phyloP scores from a whole-genome alignment of 257 asterid genomes.

The Echites panduratus region DNA sequence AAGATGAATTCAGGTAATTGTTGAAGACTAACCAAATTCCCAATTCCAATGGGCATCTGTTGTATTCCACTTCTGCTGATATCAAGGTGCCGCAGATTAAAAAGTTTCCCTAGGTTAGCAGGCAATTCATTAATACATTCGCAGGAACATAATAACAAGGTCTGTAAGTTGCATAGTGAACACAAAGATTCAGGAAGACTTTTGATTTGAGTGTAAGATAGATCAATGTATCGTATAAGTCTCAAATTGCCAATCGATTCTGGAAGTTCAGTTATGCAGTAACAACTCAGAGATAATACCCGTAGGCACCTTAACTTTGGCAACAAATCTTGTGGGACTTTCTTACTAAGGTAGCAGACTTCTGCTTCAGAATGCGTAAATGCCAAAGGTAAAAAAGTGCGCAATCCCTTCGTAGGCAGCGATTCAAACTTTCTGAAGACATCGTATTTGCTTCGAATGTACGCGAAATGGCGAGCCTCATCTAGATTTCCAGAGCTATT shows the following conservation, averaged over 20 bases:
- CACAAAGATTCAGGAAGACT: conserved; percentile 36
- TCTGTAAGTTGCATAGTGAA: conserved; percentile 33
- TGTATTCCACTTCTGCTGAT: conserved; percentile 36
- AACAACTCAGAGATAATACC: conserved; percentile 36
- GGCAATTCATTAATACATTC: conserved; percentile 35
- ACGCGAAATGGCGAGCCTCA: conserved; percentile 39
- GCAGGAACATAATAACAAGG: conserved; percentile 31
- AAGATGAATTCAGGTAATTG: conserved; percentile 31
- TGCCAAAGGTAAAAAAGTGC: conserved; percentile 38
- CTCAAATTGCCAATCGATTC: conserved; percentile 39
- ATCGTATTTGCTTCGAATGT: conserved; percentile 41
- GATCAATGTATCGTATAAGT: conserved; percentile 36
- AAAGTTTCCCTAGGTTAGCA: conserved; percentile 30
- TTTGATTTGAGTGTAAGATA: conserved; percentile 32
- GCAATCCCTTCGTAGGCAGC: conserved; percentile 30
- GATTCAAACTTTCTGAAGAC: conserved; percentile 44
- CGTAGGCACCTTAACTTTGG: conserved; percentile 36
- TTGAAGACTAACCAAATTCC: conserved; percentile 34
- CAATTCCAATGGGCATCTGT: conserved; percentile 29
- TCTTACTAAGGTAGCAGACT: conserved; percentile 34
- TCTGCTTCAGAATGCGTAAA: conserved; percentile 28
- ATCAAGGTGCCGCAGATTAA: conserved; percentile 38
- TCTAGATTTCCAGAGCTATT: conserved; percentile 18
- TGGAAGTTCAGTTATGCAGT: conserved; percentile 37
- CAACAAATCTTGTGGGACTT: conserved; percentile 33